Evolutionary conservation across 345 rosid genomes (phyloP).

Genomic region (Salix viminalis): DNA sequence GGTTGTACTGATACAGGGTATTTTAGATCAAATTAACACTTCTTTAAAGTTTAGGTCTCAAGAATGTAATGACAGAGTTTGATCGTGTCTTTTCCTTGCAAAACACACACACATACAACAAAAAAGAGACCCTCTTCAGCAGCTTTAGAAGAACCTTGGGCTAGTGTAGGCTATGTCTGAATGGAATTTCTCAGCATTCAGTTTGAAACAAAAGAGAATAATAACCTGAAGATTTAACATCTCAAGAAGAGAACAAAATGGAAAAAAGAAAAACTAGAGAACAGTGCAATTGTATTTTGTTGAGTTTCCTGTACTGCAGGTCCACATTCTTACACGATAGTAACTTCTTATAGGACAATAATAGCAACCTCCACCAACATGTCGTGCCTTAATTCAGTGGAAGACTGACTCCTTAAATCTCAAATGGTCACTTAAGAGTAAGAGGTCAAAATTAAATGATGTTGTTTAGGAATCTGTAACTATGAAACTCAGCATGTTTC

Average conservation of each 20-base stretch:
- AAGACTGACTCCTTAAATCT: not conserved
- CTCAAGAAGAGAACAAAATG: not conserved
- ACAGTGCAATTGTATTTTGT: not conserved
- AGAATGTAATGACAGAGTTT: not conserved
- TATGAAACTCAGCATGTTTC: not conserved
- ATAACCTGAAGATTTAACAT: too few species aligned
- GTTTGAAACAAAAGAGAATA: not conserved
- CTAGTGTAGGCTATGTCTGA: not conserved
- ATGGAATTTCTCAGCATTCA: not conserved
- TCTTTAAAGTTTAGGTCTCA: not conserved
- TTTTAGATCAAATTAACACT: not conserved
- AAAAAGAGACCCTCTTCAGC: too few species aligned
- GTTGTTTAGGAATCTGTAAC: not conserved
- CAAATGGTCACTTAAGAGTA: not conserved
- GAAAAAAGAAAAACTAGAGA: not conserved
- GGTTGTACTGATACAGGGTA: not conserved
- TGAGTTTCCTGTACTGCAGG: not conserved
- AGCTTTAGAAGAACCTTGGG: too few species aligned
- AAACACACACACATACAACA: too few species aligned
- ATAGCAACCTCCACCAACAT: not conserved
- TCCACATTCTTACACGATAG: not conserved
- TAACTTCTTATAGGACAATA: not conserved
- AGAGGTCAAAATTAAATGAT: not conserved
- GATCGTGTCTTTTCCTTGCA: not conserved
- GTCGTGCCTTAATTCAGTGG: not conserved